These are phyloP conservation scores for Venturia oleaginea DNA, from an alignment of 2,329 filamentous ascomycete genomes.

Conservation along the genomic window DNA sequence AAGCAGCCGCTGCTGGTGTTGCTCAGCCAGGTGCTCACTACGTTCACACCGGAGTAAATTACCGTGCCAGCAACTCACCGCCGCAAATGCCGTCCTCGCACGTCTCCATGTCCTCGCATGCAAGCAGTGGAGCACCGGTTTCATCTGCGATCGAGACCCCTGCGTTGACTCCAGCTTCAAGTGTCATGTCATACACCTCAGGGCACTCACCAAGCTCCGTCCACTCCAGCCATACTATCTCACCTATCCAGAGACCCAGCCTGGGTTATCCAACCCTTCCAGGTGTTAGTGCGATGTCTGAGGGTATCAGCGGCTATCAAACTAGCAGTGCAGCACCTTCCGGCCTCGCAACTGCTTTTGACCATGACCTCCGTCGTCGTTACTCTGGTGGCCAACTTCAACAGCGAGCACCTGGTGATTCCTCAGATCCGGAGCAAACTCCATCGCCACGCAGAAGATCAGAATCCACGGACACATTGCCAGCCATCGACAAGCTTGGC, in stretches of 20 bases:
- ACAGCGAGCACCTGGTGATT: conserved; percentile 29
- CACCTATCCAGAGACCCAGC: conserved; percentile 51
- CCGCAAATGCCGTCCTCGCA: conserved; percentile 19
- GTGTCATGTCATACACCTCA: conserved; percentile 66
- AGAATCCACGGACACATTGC: neutral
- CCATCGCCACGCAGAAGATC: conserved; percentile 23
- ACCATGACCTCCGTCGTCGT: conserved; percentile 50
- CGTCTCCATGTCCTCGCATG: conserved; percentile 31
- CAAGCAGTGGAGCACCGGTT: conserved; percentile 44
- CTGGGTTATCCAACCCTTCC: conserved; percentile 69
- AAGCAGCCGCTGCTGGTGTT: conserved; percentile 68
- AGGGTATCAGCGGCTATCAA: conserved; percentile 47
- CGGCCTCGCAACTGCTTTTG: conserved; percentile 57
- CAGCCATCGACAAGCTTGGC: conserved; percentile 19
- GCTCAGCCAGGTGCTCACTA: conserved; percentile 66
- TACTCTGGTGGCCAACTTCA: conserved; percentile 54
- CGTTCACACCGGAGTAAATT: conserved; percentile 41
- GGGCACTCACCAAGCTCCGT: conserved; percentile 70
- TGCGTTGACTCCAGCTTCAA: conserved; percentile 67
- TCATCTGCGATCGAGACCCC: conserved; percentile 50
- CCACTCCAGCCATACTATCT: conserved; percentile 51
- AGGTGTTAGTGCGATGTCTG: conserved; percentile 57
- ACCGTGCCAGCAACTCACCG: conserved; percentile 51
- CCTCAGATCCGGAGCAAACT: conserved; percentile 32
- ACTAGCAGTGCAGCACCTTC: conserved; percentile 55